Evolutionary conservation across 345 rosid species (phyloP), one percentile per base, ranked within the genome.

Genomic region (Bruguiera sexangula): DNA sequence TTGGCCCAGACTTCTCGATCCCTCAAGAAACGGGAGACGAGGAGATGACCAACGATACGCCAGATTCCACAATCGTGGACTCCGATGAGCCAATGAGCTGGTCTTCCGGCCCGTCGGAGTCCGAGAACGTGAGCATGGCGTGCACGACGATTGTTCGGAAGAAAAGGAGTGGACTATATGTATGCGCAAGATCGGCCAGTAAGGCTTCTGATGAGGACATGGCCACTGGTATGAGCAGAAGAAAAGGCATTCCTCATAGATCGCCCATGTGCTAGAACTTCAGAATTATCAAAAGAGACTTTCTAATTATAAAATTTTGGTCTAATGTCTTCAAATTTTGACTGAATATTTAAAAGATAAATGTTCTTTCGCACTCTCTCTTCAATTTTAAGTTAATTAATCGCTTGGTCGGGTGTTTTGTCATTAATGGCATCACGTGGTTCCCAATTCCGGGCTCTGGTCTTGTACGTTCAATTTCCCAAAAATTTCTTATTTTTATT

Each of bases 161-260:
- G 91, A 95, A 95, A 69, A 88, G 89, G 55, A 78, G 78, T 21
- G 92, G 91, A 37, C 75, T 87, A 6, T 88, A 86, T 58, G 72
- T 76, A 15, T 91, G 92, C 39, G 79, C 77, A n/a, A 82, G 89
- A 75, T 88, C 88, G 21, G 76, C 85, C 19, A 79, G 60, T 56
- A 82, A 86, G 74, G 88, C 73, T 50, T 77, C 87, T 1, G 73
- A 82, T 16, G 87, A 85, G 55, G 87, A 86, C 73, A 88, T 86
- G 75, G 86, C 95, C 39, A 76, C 85, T 6, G 80, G 91, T 79
- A 79, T 84, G 71, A 90, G 81, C 78, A 82, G 99, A 74, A 85
- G 99, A 70, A 96, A 96, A 79, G 94, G 99, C 77, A 81, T 86
- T 78, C 99, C 99, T 54, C 97, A 92, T 36, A 81, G 99, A 70